Conservation (phyloP, 495 filamentous ascomycete genomes). For the Tuber brumale region DNA sequence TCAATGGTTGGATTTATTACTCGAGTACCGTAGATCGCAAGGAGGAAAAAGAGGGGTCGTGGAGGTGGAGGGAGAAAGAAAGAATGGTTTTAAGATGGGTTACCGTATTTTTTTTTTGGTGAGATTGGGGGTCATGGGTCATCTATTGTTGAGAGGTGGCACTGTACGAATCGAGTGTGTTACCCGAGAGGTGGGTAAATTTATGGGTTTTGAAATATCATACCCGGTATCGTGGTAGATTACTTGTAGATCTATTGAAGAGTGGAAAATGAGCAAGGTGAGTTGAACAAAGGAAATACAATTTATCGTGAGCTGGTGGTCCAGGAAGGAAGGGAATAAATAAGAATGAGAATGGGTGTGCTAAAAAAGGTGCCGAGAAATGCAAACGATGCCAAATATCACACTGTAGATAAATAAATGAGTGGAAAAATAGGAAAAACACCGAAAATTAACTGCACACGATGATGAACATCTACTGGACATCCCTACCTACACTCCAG, state of each 20-base stretch:
- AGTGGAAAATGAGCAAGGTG: neutral
- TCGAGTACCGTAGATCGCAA: neutral
- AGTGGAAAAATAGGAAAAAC: neutral
- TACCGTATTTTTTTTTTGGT: neutral
- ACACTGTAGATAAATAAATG: too few relatives aligned
- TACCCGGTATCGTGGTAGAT: too few relatives aligned
- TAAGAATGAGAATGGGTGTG: neutral
- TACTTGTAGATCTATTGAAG: neutral
- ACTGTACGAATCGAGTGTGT: neutral
- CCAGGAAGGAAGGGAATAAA: neutral
- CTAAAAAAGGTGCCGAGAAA: neutral
- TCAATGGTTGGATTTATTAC: neutral
- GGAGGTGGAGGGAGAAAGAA: neutral
- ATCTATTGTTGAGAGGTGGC: neutral
- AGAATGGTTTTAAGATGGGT: neutral
- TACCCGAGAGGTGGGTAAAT: neutral
- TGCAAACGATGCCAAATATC: neutral
- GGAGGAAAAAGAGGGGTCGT: neutral
- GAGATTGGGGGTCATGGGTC: neutral
- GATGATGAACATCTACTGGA: neutral
- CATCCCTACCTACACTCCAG: neutral
- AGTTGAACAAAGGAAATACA: neutral
- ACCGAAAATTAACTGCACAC: neutral
- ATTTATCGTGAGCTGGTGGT: neutral
- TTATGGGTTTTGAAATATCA: neutral